Percentiles rank a stretch among this genome's conserved stretches.
Conservation (phyloP, 2,329 filamentous ascomycete genomes). For the Cladosporium sp. region DNA sequence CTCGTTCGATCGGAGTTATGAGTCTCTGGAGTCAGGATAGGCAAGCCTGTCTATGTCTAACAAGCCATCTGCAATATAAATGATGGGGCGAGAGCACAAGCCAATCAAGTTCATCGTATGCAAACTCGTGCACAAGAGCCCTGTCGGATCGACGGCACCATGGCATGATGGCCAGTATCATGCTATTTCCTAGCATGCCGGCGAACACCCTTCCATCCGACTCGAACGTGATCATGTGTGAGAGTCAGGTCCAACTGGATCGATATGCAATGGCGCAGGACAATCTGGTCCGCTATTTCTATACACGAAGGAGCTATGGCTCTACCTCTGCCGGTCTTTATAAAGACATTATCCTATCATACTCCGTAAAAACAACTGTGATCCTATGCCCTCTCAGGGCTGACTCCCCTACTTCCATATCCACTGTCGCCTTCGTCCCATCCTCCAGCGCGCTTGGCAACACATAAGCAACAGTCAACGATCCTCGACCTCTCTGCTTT, state of each 20-base stretch:
- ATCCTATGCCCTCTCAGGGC: conserved; percentile 12
- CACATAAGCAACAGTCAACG: conserved; percentile 43
- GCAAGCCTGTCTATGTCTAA: not conserved
- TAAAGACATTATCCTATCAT: conserved; percentile 9
- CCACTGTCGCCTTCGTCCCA: conserved; percentile 35
- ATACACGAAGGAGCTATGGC: conserved; percentile 17
- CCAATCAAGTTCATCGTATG: not conserved
- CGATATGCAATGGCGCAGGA: not conserved
- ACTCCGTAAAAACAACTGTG: conserved; percentile 6
- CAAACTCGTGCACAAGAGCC: not conserved
- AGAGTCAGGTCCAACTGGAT: not conserved
- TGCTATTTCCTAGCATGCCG: too few relatives aligned
- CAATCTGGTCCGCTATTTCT: conserved; percentile 12
- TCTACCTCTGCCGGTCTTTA: conserved; percentile 12
- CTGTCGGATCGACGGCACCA: not conserved
- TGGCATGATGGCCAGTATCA: not conserved
- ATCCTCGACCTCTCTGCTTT: conserved; percentile 41
- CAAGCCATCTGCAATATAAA: not conserved
- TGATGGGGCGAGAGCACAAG: not conserved
- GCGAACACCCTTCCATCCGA: not conserved
- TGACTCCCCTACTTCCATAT: conserved; percentile 30
- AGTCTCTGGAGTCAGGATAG: not conserved
- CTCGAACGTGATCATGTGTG: not conserved
- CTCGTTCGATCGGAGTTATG: not conserved
- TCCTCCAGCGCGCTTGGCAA: conserved; percentile 47